A percentile compares a stretch with the other conserved stretches of the same genome.
phyloP scores from a whole-genome alignment of 2,329 filamentous ascomycete species.

The Aspergillus sp. region DNA sequence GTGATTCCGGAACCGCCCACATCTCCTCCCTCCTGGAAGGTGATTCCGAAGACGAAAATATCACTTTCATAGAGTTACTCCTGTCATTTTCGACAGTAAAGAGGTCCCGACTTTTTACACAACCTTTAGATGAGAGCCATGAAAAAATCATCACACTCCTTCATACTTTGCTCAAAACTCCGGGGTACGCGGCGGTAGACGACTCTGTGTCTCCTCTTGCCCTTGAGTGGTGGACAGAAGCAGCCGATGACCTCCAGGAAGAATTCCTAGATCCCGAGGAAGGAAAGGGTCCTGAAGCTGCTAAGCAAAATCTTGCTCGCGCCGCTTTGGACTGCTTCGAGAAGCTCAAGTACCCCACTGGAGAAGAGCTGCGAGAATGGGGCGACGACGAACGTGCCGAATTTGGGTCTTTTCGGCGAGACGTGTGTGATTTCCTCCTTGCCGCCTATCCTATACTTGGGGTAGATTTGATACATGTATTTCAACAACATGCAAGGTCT shows the following conservation, averaged over 20 bases:
- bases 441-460: constrained; percentile 46
- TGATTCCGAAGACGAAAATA: constrained; percentile 38
- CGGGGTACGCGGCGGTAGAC: constrained; percentile 42
- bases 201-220: constrained; percentile 37
- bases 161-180: constrained; percentile 40
- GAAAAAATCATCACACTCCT: constrained; percentile 35
- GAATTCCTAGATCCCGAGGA: constrained; percentile 28
- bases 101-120: constrained; percentile 31
- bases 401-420: constrained; percentile 45
- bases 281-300: constrained; percentile 26
- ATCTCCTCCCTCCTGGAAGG: constrained; percentile 33
- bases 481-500: constrained; percentile 37
- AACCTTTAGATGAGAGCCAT: constrained; percentile 31
- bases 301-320: constrained; percentile 40
- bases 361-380: constrained; percentile 38
- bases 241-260: constrained; percentile 39
- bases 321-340: constrained; percentile 43
- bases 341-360: constrained; percentile 41
- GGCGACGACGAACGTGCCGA: constrained; percentile 43
- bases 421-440: constrained; percentile 47
- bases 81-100: constrained; percentile 36
- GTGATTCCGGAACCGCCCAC: constrained; percentile 33
- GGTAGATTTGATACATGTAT: constrained; percentile 41
- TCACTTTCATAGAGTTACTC: constrained; percentile 42
- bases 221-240: constrained; percentile 45